These are phyloP conservation scores for Boletellus deceptivus DNA, from an alignment of 1,284 basidiomycete species.

Conservation along the genomic window DNA sequence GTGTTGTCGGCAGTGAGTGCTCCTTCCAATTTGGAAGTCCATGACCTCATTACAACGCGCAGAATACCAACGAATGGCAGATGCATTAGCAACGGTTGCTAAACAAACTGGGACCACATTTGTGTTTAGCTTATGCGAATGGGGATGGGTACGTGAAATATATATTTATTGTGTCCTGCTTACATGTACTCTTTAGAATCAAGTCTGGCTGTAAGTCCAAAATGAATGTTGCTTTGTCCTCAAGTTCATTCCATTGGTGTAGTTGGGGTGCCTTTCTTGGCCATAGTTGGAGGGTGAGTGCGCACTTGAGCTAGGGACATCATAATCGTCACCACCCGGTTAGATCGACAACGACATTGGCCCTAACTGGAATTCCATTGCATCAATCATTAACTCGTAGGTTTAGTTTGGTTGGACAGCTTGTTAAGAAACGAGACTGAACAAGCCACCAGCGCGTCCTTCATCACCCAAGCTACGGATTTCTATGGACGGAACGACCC, in stretches of 20 bases:
- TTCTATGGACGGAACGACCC: slow-evolving; percentile 47
- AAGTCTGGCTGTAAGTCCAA: slow-evolving; percentile 57
- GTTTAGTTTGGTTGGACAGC: background rate
- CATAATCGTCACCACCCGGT: background rate
- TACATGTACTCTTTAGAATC: slow-evolving; percentile 37
- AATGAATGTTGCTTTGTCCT: slow-evolving; percentile 6
- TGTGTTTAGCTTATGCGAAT: slow-evolving; percentile 54
- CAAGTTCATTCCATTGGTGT: background rate
- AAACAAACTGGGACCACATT: slow-evolving; percentile 43
- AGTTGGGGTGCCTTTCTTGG: slow-evolving; percentile 37
- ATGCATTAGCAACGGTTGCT: slow-evolving; percentile 48
- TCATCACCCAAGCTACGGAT: slow-evolving; percentile 41
- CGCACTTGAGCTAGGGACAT: background rate
- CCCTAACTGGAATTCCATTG: slow-evolving; percentile 36
- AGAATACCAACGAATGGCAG: slow-evolving; percentile 54
- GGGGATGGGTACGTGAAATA: slow-evolving; percentile 48
- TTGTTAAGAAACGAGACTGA: background rate
- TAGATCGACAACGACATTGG: slow-evolving; percentile 25
- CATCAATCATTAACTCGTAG: slow-evolving; percentile 40
- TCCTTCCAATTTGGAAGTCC: background rate
- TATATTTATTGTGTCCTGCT: background rate
- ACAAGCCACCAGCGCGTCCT: slow-evolving; percentile 36
- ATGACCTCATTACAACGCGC: background rate
- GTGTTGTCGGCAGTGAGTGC: slow-evolving; percentile 54
- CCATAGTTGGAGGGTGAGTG: slow-evolving; percentile 48